phyloP scores from a whole-genome alignment of 2,329 filamentous ascomycete genomes.

The Claviceps humidiphila region DNA sequence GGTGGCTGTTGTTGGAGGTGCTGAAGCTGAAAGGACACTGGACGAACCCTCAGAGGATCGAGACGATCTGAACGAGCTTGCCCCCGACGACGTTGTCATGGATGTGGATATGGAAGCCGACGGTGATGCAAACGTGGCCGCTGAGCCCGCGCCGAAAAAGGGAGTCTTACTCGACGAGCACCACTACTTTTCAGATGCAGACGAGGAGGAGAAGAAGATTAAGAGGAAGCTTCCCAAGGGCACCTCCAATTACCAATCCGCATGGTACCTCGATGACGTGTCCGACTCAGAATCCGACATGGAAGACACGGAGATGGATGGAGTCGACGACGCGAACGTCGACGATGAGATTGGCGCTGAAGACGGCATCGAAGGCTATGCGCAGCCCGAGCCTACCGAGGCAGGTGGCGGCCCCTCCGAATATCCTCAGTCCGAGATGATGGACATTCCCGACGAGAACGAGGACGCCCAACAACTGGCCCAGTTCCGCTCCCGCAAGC shows the following conservation, averaged over 20 bases:
- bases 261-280: slow-evolving; percentile 77
- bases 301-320: slow-evolving; percentile 47
- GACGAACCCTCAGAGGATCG: slow-evolving; percentile 65
- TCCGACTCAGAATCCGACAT: slow-evolving; percentile 79
- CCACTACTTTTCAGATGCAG: slow-evolving; percentile 92
- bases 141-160: slow-evolving; percentile 44
- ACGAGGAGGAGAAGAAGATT: slow-evolving; percentile 33
- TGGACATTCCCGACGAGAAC: slow-evolving; percentile 75
- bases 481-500: slow-evolving; percentile 65
- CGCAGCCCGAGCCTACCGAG: slow-evolving; percentile 57
- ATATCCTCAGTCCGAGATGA: slow-evolving; percentile 88
- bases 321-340: slow-evolving; percentile 41
- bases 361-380: slow-evolving; percentile 65
- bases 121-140: slow-evolving; percentile 17
- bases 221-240: slow-evolving; percentile 76
- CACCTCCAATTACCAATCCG: slow-evolving; percentile 86
- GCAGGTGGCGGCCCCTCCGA: slow-evolving; percentile 66
- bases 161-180: slow-evolving; percentile 92
- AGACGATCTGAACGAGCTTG: slow-evolving; percentile 71
- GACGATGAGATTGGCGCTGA: slow-evolving; percentile 55
- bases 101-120: slow-evolving; percentile 39
- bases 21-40: slow-evolving; percentile 34
- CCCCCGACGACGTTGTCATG: slow-evolving; percentile 78
- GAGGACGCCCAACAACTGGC: slow-evolving; percentile 63
- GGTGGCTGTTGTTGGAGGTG: slow-evolving; percentile 46